phyloP scores from a whole-genome alignment of 1,284 basidiomycete species.

The Pholiota adiposa region DNA sequence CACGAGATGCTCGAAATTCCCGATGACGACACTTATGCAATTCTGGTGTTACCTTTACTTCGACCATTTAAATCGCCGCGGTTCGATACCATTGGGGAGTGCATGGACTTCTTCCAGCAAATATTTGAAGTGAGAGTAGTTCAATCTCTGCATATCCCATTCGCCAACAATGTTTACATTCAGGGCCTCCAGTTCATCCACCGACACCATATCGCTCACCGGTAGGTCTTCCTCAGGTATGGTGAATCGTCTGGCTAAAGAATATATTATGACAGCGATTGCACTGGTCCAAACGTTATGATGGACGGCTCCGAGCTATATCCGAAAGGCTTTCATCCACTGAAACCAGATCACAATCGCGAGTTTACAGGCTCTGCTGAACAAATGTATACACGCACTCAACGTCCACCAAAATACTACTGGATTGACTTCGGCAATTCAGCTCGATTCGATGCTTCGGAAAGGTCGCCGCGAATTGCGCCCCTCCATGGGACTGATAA shows the following conservation, averaged over 20 bases:
- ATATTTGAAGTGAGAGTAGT: slow-evolving; percentile 37
- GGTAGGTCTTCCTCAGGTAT: slow-evolving; percentile 25
- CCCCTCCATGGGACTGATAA: slow-evolving; percentile 19
- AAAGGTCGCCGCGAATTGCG: slow-evolving; percentile 19
- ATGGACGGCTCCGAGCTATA: slow-evolving; percentile 32
- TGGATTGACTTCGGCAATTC: slow-evolving; percentile 38
- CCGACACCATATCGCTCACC: slow-evolving; percentile 39
- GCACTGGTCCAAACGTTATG: slow-evolving; percentile 36
- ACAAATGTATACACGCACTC: slow-evolving; percentile 27
- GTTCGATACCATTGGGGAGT: slow-evolving; percentile 37
- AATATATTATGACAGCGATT: background rate
- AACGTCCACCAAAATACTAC: slow-evolving; percentile 35
- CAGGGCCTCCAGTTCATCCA: slow-evolving; percentile 41
- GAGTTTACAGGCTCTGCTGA: slow-evolving; percentile 25
- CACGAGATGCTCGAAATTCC: slow-evolving; percentile 30
- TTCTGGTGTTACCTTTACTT: slow-evolving; percentile 37
- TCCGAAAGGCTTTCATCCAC: slow-evolving; percentile 31
- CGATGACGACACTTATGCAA: slow-evolving; percentile 22
- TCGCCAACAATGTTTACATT: background rate
- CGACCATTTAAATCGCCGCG: slow-evolving; percentile 20
- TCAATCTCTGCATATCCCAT: background rate
- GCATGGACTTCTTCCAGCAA: slow-evolving; percentile 34
- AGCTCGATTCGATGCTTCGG: slow-evolving; percentile 26
- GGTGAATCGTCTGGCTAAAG: too few species aligned
- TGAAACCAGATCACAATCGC: slow-evolving; percentile 14